Percentiles rank a stretch among this genome's conserved stretches.
phyloP scores from a whole-genome alignment of 1,284 basidiomycete species.

The Trametes versicolor region DNA sequence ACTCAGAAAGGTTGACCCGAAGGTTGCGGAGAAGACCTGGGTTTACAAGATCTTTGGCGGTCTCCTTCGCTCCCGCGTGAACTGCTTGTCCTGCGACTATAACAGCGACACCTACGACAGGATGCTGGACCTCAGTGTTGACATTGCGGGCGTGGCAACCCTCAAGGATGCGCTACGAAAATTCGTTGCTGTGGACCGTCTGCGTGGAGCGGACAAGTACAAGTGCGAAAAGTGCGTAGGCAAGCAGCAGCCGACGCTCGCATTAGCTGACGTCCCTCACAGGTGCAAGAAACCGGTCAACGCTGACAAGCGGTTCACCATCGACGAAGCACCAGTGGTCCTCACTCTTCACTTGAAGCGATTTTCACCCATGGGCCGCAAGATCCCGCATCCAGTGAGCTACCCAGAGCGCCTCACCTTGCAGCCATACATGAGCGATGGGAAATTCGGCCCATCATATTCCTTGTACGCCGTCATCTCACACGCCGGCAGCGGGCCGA shows the following conservation, averaged over 20 bases:
- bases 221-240: slow-evolving; percentile 91
- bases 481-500: slow-evolving; percentile 92
- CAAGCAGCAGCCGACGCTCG: slow-evolving; percentile 7
- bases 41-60: slow-evolving; percentile 97
- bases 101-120: slow-evolving; percentile 98
- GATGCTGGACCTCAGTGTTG: slow-evolving; percentile 92
- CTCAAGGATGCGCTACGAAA: slow-evolving; percentile 83
- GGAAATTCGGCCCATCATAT: slow-evolving; percentile 82
- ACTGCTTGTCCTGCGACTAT: slow-evolving; percentile 85
- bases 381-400: slow-evolving; percentile 80
- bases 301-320: slow-evolving; percentile 89
- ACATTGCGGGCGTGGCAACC: slow-evolving; percentile 74
- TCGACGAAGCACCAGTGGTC: slow-evolving; percentile 90
- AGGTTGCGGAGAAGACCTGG: slow-evolving; percentile 91
- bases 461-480: slow-evolving; percentile 92
- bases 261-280: slow-evolving; percentile 26
- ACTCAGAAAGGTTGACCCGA: slow-evolving; percentile 79
- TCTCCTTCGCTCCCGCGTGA: slow-evolving; percentile 90
- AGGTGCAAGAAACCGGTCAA: slow-evolving; percentile 91
- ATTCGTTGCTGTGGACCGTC: slow-evolving; percentile 85
- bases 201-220: slow-evolving; percentile 96
- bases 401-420: slow-evolving; percentile 87
- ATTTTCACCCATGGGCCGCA: slow-evolving; percentile 90
- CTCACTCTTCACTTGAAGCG: slow-evolving; percentile 98
- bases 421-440: slow-evolving; percentile 86